Percentiles rank a stretch among this genome's conserved stretches.
Evolutionary conservation across 257 asterid species (phyloP).

Genomic region (Ocimum tenuiflorum): DNA sequence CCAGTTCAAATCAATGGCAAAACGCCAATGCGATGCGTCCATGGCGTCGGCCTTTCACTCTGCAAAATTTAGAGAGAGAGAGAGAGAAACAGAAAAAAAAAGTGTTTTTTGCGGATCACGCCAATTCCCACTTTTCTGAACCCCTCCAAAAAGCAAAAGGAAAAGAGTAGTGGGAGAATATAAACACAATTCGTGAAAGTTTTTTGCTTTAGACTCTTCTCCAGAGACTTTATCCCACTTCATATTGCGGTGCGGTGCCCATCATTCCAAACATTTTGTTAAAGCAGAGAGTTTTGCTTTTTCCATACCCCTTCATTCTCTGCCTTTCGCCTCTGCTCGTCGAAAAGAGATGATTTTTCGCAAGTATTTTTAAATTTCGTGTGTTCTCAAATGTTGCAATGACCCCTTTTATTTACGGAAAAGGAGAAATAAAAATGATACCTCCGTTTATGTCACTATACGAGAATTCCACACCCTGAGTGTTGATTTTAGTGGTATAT

Average conservation of each 20-base stretch:
- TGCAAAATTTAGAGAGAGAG: conserved; percentile 17
- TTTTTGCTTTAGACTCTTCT: conserved; percentile 34
- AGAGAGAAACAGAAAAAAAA: conserved; percentile 17
- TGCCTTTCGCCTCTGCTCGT: conserved; percentile 10
- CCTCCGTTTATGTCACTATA: conserved; percentile 26
- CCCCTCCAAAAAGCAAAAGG: conserved; percentile 33
- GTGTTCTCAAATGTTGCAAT: conserved; percentile 20
- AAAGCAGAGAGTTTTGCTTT: conserved; percentile 22
- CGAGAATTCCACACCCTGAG: conserved; percentile 18
- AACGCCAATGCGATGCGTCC: too few relatives aligned
- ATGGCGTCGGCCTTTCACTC: conserved; percentile 23
- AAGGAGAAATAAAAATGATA: too few relatives aligned
- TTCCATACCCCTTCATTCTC: conserved; percentile 12
- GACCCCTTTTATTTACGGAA: conserved; percentile 32
- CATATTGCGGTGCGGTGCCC: conserved; percentile 25
- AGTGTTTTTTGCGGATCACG: conserved; percentile 37
- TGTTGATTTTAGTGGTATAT: conserved; percentile 6
- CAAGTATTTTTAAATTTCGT: conserved; percentile 16
- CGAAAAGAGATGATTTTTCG: conserved; percentile 15
- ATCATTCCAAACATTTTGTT: conserved; percentile 11
- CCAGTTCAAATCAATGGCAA: too few relatives aligned
- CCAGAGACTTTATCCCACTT: conserved; percentile 23
- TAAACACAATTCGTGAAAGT: conserved; percentile 23
- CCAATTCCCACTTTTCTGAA: conserved; percentile 35
- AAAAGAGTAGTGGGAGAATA: conserved; percentile 22